A percentile compares a stretch with the other conserved stretches of the same genome.
These are phyloP conservation scores for Solanum acaule DNA, from an alignment of 257 asterid genomes.

Conservation along the genomic window DNA sequence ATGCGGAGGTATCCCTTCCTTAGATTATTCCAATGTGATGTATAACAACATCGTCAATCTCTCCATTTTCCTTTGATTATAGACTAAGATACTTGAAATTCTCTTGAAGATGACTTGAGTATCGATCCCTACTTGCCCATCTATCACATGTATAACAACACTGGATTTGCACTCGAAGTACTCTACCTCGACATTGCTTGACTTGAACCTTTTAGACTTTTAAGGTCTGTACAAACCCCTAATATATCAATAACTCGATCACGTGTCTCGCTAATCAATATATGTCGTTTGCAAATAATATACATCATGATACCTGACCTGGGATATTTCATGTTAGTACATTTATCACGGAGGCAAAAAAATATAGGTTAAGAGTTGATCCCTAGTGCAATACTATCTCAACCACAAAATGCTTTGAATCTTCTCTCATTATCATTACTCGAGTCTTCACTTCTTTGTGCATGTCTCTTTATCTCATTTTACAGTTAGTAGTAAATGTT, in stretches of 20 bases:
- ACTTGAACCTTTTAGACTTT: not conserved
- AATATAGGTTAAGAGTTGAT: not conserved
- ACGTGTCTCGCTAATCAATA: not conserved
- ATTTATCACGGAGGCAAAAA: not conserved
- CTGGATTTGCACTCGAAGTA: not conserved
- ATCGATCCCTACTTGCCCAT: not conserved
- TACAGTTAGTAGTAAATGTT: too few relatives aligned
- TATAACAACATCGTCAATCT: not conserved
- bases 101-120: not conserved
- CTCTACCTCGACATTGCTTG: accelerated
- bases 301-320: not conserved
- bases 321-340: not conserved
- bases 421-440: not conserved
- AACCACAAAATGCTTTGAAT: not conserved
- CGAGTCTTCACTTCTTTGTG: not conserved
- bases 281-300: not conserved
- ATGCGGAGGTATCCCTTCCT: too few relatives aligned
- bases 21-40: not conserved
- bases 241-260: not conserved
- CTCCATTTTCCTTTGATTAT: too few relatives aligned
- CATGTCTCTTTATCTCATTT: not conserved
- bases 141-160: not conserved
- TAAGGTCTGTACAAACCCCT: not conserved
- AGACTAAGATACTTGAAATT: too few relatives aligned
- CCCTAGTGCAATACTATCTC: not conserved